Conservation (phyloP, 1,284 basidiomycete genomes). For the Rugosomyces carneus region DNA sequence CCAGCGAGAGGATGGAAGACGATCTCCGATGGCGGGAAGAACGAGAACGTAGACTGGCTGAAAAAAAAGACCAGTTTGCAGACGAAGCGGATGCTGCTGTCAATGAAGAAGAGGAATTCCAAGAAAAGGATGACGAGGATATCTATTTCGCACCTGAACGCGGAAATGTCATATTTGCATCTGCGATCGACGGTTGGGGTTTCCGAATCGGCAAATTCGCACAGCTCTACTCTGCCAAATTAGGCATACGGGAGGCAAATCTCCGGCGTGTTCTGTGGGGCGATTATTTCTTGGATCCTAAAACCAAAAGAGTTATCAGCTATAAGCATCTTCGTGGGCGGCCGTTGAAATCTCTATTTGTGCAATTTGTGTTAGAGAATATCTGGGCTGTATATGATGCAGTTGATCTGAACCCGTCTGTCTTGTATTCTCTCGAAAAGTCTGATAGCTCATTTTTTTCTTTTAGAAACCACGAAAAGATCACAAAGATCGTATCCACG, state of each 20-base stretch:
- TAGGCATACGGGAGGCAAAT: constrained; percentile 88
- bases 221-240: constrained; percentile 85
- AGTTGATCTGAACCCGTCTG: constrained; percentile 81
- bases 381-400: constrained; percentile 96
- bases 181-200: constrained; percentile 97
- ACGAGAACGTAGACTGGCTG: constrained; percentile 74
- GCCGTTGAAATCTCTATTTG: constrained; percentile 92
- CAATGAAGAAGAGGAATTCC: constrained; percentile 60
- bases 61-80: constrained; percentile 65
- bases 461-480: constrained; percentile 79
- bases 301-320: constrained; percentile 90
- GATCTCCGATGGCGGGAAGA: constrained; percentile 93
- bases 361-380: constrained; percentile 97
- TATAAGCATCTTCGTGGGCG: constrained; percentile 87
- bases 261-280: constrained; percentile 93
- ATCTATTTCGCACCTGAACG: constrained; percentile 96
- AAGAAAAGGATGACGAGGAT: constrained; percentile 96
- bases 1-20: constrained; percentile 95
- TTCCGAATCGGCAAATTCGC: constrained; percentile 95
- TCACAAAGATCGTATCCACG: constrained; percentile 83
- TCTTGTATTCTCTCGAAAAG: constrained; percentile 44
- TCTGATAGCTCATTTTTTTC: constrained; percentile 46
- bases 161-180: constrained; percentile 96
- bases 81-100: constrained; percentile 57
- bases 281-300: constrained; percentile 95